Conservation (phyloP, 2,329 filamentous ascomycete genomes). For the Stagonosporopsis tanaceti region DNA sequence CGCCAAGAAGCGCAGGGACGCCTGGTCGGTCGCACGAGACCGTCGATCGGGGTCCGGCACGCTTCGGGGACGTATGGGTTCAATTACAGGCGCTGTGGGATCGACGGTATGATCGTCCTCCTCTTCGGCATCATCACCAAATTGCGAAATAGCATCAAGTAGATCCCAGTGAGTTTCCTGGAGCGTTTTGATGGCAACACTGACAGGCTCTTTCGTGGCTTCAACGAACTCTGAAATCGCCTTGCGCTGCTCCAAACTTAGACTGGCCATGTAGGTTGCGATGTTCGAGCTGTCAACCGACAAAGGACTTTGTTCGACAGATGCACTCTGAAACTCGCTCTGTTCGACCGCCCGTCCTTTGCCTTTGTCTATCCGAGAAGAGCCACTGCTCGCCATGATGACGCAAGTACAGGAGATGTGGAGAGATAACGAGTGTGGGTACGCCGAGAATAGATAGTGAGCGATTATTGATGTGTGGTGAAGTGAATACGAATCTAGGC, state of each 20-base stretch:
- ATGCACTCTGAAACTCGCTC: too few species aligned
- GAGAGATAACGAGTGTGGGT: not conserved
- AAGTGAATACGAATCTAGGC: not conserved
- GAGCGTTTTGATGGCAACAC: conserved; percentile 2
- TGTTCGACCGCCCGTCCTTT: not conserved
- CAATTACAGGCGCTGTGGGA: not conserved
- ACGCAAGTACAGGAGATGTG: not conserved
- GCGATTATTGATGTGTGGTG: not conserved
- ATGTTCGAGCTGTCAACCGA: not conserved
- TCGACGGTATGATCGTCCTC: not conserved
- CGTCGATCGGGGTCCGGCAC: not conserved
- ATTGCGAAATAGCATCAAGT: conserved; percentile 7
- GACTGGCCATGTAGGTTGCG: not conserved
- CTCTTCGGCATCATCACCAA: not conserved
- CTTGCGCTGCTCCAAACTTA: not conserved
- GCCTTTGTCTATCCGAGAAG: not conserved
- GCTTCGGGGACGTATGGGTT: not conserved
- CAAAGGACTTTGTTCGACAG: not conserved
- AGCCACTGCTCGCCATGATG: not conserved
- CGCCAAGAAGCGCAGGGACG: not conserved
- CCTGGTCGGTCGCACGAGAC: not conserved
- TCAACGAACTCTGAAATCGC: not conserved
- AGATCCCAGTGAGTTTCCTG: conserved; percentile 9
- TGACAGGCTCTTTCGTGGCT: conserved; percentile 5
- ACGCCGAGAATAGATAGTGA: not conserved